Evolutionary conservation across 108 stramenopile genomes (phyloP), one percentile per base, ranked within the genome.

Genomic region (Skeletonema costatum): DNA sequence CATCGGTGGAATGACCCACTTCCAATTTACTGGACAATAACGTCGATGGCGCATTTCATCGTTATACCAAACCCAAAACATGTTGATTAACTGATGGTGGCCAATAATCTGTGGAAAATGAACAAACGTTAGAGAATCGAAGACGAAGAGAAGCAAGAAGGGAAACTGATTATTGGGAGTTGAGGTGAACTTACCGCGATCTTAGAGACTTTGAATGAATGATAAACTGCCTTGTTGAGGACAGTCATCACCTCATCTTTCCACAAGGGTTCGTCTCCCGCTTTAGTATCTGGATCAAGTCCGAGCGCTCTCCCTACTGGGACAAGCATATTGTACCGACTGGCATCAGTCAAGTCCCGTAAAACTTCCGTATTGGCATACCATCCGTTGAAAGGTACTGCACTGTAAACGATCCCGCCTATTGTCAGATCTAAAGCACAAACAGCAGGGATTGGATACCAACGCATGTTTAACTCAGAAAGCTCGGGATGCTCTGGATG

Each of bases 311-410:
- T 46, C 0, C 67, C 78, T 2, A 79, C 60, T 17, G 78, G 73
- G n/a, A 31, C 38, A 21, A 75, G 32, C 56, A 68, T 33, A n/a
- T 79, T 60, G 64, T 42, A 71, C 7, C 78, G 31, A 12, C 31
- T n/a, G 6, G 50, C 78, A 32, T 83, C 82, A 4, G 69, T 68
- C 32, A 83, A n/a, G 67, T 83, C 74, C 2, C 82, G 76, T 10
- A 75, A 41, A 2, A 83, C 59, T 68, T 83, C 58, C 5, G 50
- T 78, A 14, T 50, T 10, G 42, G 75, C 75, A 41, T 80, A 84
- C 83, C 82, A 83, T 2, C 82, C 82, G 60, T 83, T 83, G 68
- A 83, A 83, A 32, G 82, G 82, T 32, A 58, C 56, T 2, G 68
- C 53, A 13, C 66, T 74, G 64, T 83, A 83, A 8, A 75, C 29